Evolutionary conservation across 371 early-diverging fungal genomes (phyloP), one percentile per base, ranked within the genome.

Genomic region (Coemansia sp.): DNA sequence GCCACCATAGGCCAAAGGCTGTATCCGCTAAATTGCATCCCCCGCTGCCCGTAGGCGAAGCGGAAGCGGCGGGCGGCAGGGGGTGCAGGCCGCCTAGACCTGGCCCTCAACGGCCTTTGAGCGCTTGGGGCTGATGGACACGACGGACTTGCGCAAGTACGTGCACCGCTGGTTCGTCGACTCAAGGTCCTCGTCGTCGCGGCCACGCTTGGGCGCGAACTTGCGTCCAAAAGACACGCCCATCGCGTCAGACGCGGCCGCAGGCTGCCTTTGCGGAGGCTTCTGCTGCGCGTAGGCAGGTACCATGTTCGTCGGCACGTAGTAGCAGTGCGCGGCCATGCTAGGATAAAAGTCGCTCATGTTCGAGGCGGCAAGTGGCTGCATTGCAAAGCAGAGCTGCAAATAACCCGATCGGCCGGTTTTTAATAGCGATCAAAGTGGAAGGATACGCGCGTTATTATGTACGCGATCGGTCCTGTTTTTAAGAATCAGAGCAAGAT

Each of bases 271-370:
- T 36, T 32, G 51, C 6, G 59, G 58, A 32, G 38, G 55, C 38
- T 47, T n/a, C 39, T 48, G 63, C 34, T 45, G 35, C 58, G 40
- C 52, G 30, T 56, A 51, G 47, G 32, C 20, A 9, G 43, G 50
- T 42, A 26, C 60, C 13, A 59, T 9, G 58, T 42, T 61, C 4
- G 62, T 43, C 9, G 69, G 62, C 34, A 68, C 51, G 47, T 57
- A 62, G 51, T 61, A 53, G 43, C 59, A 60, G 49, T 74, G 74
- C 26, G 74, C 69, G 4, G 74, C 74, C 74, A 74, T 74, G 62
- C 74, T 74, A 10, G 74, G 49, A 51, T 61, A 62, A 32, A 59
- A 56, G 16, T 41, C 34, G 41, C 41, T 50, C 53, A 42, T 51
- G 42, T 38, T 40, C 7, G 43, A 20, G 9, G 54, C 48, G 26